A percentile compares a stretch with the other conserved stretches of the same genome.
Evolutionary conservation across 805 yeast species (phyloP).

Genomic region (Teunomyces tritomae): DNA sequence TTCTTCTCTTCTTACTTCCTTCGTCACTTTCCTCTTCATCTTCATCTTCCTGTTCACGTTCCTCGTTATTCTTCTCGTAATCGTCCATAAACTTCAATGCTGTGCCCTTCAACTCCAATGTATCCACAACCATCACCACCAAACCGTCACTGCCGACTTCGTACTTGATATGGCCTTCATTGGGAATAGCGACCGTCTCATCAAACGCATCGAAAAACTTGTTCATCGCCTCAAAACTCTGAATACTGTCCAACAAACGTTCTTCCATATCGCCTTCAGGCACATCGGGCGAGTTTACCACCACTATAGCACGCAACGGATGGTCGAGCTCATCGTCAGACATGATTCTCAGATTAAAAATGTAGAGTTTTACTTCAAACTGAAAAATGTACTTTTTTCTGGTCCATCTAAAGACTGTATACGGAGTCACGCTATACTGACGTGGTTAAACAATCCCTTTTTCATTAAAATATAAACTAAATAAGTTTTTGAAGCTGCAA

Average conservation of each 20-base stretch:
- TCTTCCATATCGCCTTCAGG: conserved; percentile 50
- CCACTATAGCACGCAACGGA: conserved; percentile 45
- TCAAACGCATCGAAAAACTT: conserved; percentile 53
- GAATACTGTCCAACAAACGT: conserved; percentile 42
- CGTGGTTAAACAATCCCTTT: no score
- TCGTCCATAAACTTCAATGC: conserved; percentile 45
- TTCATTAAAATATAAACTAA: no score
- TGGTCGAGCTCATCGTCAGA: conserved; percentile 39
- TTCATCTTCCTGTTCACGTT: conserved; percentile 4
- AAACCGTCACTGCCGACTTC: conserved; percentile 63
- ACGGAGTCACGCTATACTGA: neutral
- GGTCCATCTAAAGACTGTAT: neutral
- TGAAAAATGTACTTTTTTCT: neutral
- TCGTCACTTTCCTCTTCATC: conserved; percentile 1
- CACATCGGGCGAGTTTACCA: conserved; percentile 33
- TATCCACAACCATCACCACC: conserved; percentile 53
- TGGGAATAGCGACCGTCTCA: conserved; percentile 49
- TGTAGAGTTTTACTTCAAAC: neutral
- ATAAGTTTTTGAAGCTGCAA: neutral
- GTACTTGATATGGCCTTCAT: conserved; percentile 53
- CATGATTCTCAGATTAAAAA: conserved; percentile 5
- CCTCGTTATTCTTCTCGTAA: conserved; percentile 16
- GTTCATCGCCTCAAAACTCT: conserved; percentile 48
- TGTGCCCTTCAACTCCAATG: conserved; percentile 30
- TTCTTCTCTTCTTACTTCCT: conserved; percentile 5